Base-by-base conservation (phyloP, 2,329 filamentous ascomycete species). In the Teratosphaeria viscida region DNA sequence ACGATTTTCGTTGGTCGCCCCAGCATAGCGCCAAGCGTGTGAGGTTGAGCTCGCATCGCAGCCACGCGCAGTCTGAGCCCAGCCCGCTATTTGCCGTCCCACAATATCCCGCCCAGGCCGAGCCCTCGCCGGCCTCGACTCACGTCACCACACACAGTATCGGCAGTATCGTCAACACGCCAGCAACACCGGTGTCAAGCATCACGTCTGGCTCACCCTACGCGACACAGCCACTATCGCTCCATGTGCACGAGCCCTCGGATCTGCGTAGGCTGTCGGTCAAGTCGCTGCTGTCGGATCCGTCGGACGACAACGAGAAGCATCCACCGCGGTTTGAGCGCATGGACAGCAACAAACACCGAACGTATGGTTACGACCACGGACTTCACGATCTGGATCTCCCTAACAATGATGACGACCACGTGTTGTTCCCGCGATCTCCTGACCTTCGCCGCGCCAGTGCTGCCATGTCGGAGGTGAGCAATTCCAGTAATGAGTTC, bases 371-470 rank as follows among this genome's bases (percentile, higher is more conserved):
- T 5, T 81, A 88, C 61, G 89, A 92, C 68, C 78, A 83, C 59
- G 89, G 89, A 0, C 78, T 84, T 61, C 80, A 81, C 10, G 89
- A 92, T 72, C 74, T 83, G 23, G 89, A 92, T 66, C 75, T 88
- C 1, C 83, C 84, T 32, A 82, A 80, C 56, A 92, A 92, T 65
- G 83, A 90, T 67, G 89, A 92, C 65, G 74, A 76, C 34, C 81
- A 81, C 56, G 87, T 88, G 16, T 85, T 92, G 47, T 56, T 65
- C 10, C 69, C 69, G 2, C 61, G 61, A 16, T 71, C 70, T 6
- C 43, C 43, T 6, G 69, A 72, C 68, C 67, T 63, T 63, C 66
- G 58, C 60, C 71, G 61, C 60, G 62, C 59, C 57, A 71, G 65
- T 57, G 70, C 63, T 63, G 70, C 59, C 54, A 70, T 58, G 58